Evolutionary conservation across 306 rosid species (phyloP).

Genomic region (Ziziphus jujuba): DNA sequence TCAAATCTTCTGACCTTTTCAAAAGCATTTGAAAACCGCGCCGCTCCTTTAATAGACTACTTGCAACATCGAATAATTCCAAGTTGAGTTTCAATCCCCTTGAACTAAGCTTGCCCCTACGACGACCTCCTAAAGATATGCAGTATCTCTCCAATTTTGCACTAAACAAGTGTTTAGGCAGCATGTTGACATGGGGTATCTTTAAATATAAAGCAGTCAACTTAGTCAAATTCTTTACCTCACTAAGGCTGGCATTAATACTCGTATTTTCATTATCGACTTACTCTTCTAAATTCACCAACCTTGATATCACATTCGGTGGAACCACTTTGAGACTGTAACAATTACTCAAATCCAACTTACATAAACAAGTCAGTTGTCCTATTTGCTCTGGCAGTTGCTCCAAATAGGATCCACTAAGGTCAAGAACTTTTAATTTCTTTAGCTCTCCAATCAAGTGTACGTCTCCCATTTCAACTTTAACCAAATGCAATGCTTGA

Average conservation of each 20-base stretch:
- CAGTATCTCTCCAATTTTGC: not conserved
- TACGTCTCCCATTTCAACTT: not conserved
- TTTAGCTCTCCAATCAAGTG: constrained; percentile 13
- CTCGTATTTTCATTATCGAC: not conserved
- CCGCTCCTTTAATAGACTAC: not conserved
- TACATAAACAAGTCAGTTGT: constrained; percentile 2
- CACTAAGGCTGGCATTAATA: constrained; percentile 15
- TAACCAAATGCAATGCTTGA: constrained; percentile 9
- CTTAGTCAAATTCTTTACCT: not conserved
- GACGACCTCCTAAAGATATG: not conserved
- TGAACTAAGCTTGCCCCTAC: too few relatives aligned
- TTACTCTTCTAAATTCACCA: constrained; percentile 12
- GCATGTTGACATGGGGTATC: not conserved
- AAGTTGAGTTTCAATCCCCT: not conserved
- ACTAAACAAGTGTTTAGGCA: not conserved
- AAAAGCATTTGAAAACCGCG: not conserved
- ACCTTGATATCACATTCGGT: constrained; percentile 11
- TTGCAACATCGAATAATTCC: not conserved
- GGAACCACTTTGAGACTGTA: not conserved
- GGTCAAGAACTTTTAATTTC: constrained; percentile 10
- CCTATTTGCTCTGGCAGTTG: constrained; percentile 1
- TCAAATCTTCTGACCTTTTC: not conserved
- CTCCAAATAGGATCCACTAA: not conserved
- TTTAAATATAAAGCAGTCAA: constrained; percentile 3
- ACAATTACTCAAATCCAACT: not conserved